These are phyloP conservation scores for Nevesoporus exiguus DNA, from an alignment of 768 basidiomycete species.

Conservation along the genomic window DNA sequence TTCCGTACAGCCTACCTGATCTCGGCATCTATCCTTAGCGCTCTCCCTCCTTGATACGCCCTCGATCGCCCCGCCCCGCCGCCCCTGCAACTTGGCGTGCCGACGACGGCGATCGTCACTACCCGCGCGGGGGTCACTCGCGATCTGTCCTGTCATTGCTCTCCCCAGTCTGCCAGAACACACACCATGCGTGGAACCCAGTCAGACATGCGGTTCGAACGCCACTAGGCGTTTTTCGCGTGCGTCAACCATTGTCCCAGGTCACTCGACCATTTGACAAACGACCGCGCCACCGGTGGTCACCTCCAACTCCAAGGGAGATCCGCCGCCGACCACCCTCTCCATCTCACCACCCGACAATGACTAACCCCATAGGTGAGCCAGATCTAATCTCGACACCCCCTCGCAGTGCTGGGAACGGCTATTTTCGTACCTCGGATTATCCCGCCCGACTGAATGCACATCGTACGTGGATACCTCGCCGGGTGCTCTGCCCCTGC, in stretches of 20 bases:
- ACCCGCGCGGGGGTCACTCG: background rate
- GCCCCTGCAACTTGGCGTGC: background rate
- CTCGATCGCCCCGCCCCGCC: background rate
- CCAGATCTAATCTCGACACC: conserved; percentile 28
- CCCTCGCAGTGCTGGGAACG: conserved; percentile 16
- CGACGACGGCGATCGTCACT: background rate
- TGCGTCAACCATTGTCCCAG: conserved; percentile 20
- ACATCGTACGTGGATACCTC: conserved; percentile 6
- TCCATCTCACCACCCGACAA: background rate
- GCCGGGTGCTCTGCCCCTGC: conserved; percentile 15
- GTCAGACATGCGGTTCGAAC: conserved; percentile 10
- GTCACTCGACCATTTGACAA: conserved; percentile 4
- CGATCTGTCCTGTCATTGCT: background rate
- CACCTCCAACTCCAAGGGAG: background rate
- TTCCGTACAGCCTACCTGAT: background rate
- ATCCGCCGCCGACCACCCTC: background rate
- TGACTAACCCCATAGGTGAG: conserved; percentile 1
- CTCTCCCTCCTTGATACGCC: background rate
- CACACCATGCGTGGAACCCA: conserved; percentile 1
- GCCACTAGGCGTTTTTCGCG: conserved; percentile 32
- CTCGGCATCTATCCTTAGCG: background rate
- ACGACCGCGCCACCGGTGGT: conserved; percentile 3
- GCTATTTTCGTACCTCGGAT: conserved; percentile 25
- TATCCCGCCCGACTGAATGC: conserved; percentile 13
- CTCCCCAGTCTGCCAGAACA: background rate